Evolutionary conservation across 1,284 basidiomycete genomes (phyloP), one percentile per base, ranked within the genome.

Genomic region (Omphalotus olearius): DNA sequence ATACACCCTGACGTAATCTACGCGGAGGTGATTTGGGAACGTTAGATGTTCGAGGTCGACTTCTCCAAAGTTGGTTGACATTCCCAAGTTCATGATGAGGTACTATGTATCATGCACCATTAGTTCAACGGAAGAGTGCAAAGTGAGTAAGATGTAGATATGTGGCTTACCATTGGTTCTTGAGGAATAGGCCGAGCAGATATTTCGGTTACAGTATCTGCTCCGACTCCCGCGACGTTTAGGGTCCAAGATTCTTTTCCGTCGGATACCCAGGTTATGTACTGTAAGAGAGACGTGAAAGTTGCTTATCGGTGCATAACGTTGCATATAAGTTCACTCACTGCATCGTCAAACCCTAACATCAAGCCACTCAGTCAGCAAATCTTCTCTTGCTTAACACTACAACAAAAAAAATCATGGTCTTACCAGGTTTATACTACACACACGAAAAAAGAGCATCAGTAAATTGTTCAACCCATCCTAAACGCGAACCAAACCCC

Each of bases 251-350:
- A 79, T 38, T 74, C 70, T 56, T 79, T 70, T 50, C 74, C 78
- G 59, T 86, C 73, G 52, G 82, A 76, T 41, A 91, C 79, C 93
- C 93, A 95, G 40, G 82, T 80, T 60, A 94, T 87, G 64, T 92
- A 93, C 60, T 82, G 69, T 13, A 33, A 2, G 37, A n/a, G 37
- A 57, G 63, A 52, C 79, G 75, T 59, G 82, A 79, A 62, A n/a
- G 14, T 28, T 46, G 20, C 14, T 47, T 35, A 25, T 28, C 2
- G 23, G 33, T 25, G 13, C 3, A 23, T 23, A 23, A 25, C 47
- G 16, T 45, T 20, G 18, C 7, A 35, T 6, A 42, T 20, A 41
- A 25, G 52, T 33, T 30, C 46, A 59, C 59, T 30, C 53, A 74
- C 71, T 65, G 58, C 71, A 68, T 47, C 63, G 58, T 52, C 63